Evolutionary conservation across 306 rosid species (phyloP).

Genomic region (Ormosia semicastrata): DNA sequence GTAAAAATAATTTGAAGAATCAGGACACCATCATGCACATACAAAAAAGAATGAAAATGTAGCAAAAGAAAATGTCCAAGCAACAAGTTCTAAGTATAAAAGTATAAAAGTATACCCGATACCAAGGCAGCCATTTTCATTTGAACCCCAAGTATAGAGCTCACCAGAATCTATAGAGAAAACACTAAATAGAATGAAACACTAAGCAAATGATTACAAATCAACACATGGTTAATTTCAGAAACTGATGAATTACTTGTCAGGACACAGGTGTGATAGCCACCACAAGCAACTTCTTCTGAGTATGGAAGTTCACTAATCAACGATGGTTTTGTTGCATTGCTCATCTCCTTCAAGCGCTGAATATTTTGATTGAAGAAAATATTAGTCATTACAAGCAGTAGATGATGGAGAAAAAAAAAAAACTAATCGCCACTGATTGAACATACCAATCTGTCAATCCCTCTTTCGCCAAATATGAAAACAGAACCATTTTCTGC

Average conservation of each 20-base stretch:
- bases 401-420: background rate
- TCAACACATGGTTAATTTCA: conserved; percentile 16
- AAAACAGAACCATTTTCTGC: conserved; percentile 83
- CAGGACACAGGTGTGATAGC: conserved; percentile 86
- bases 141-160: conserved; percentile 95
- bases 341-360: conserved; percentile 49
- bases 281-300: conserved; percentile 87
- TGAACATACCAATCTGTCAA: conserved; percentile 62
- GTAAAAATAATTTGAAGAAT: background rate
- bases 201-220: conserved; percentile 16
- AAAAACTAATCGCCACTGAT: background rate
- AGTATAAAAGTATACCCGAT: conserved; percentile 65
- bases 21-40: conserved; percentile 12
- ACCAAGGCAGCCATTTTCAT: conserved; percentile 98
- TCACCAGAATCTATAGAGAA: conserved; percentile 61
- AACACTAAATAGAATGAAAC: conserved; percentile 20
- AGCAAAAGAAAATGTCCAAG: conserved; percentile 7
- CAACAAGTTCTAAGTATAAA: conserved; percentile 20
- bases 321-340: conserved; percentile 52
- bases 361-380: conserved; percentile 39
- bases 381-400: background rate
- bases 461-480: conserved; percentile 72
- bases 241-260: conserved; percentile 65
- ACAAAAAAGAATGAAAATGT: background rate
- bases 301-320: conserved; percentile 65